Evolutionary conservation across 805 yeast genomes (phyloP), one percentile per base, ranked within the genome.

Genomic region (Naumovozyma castellii): DNA sequence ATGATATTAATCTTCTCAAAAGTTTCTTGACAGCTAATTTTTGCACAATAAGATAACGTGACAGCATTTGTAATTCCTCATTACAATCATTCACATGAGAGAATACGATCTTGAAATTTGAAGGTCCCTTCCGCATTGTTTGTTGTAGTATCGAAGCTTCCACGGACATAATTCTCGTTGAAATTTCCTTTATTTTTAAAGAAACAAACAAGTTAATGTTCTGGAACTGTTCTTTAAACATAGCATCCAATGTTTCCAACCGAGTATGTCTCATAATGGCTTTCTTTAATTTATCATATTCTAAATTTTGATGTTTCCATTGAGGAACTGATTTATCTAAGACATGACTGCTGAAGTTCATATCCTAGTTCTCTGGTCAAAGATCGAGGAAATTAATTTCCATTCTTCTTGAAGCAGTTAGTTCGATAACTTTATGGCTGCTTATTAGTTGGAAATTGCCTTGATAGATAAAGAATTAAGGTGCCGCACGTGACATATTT

Each of bases 301-400:
- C 87, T 32, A 88, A 69, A 59, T 88, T 86, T 61, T 84, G 80
- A 45, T 75, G 73, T 51, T 74, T 73, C 97, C 97, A 88, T 64
- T 84, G 92, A 2, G 88, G 86, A 18, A 86, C 82, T 10, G 95
- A 82, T 49, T 85, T 71, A 47, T 75, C 77, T 39, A 73, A 67
- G 17, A 88, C 69, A 53, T 82, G 87, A 32, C 75, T 69, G 38
- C 96, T 95, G 60, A 87, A 88, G 63, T 86, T 90, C 97, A 88
- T 88, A 22, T 13, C 27, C 27, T 10, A 10, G 27, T 10, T 22
- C n/a, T n/a, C n/a, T n/a, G n/a, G n/a, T n/a, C n/a, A n/a, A n/a
- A n/a, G n/a, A n/a, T n/a, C n/a, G n/a, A n/a, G n/a, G n/a, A n/a
- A n/a, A n/a, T n/a, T n/a, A n/a, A n/a, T n/a, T n/a, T n/a, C n/a